Evolutionary conservation across 805 yeast species (phyloP).

Genomic region (Candida pseudofarinosa): DNA sequence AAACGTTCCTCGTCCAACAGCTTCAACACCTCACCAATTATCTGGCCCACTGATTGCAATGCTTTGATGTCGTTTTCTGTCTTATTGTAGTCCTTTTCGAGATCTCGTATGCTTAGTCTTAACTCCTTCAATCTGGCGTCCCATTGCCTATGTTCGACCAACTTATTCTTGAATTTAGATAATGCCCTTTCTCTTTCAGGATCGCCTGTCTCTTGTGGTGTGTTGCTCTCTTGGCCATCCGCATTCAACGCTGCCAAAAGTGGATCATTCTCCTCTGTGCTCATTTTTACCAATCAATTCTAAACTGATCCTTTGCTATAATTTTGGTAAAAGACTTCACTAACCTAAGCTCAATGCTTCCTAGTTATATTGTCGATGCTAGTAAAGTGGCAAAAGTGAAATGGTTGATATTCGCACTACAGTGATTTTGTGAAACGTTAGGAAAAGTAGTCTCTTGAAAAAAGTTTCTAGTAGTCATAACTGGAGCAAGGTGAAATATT

Average conservation of each 20-base stretch:
- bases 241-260: constrained; percentile 62
- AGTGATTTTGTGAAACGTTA: constrained; percentile 1
- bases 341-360: background rate
- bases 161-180: constrained; percentile 72
- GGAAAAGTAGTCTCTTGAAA: background rate
- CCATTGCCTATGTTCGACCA: constrained; percentile 91
- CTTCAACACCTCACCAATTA: constrained; percentile 94
- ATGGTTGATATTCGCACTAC: background rate
- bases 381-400: constrained; percentile 7
- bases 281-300: constrained; percentile 24
- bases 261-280: constrained; percentile 68
- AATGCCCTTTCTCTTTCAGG: constrained; percentile 77
- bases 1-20: constrained; percentile 92
- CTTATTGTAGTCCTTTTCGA: constrained; percentile 81
- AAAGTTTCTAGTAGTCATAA: background rate
- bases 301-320: background rate
- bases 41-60: constrained; percentile 93
- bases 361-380: background rate
- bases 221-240: constrained; percentile 23
- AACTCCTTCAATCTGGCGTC: constrained; percentile 85
- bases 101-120: constrained; percentile 74
- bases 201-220: constrained; percentile 40
- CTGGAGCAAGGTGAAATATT: constrained; percentile 4
- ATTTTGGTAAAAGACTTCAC: background rate
- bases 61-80: constrained; percentile 98